Evolutionary conservation across 768 basidiomycete genomes (phyloP), one percentile per base, ranked within the genome.

Genomic region (Kwoniella mangroviensis): DNA sequence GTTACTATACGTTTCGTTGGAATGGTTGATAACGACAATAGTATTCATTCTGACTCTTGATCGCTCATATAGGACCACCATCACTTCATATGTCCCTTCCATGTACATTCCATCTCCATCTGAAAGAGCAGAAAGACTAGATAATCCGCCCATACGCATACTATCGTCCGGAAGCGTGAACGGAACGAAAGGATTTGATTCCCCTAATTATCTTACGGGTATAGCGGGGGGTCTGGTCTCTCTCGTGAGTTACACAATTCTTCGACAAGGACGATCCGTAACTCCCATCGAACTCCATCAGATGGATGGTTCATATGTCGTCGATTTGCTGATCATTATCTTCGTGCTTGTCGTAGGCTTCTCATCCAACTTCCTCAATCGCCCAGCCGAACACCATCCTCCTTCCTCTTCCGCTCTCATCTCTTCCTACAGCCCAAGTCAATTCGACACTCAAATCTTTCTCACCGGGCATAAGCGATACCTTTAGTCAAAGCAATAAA

Each of bases 201-300:
- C 68, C 21, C 77, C 77, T 2, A 79, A 79, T 64, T 76, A 79
- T 58, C 40, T 75, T 13, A 79, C 77, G 11, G 77, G 77, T n/a
- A n/a, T 76, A 17, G 68, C 71, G 5, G 77, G 62, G 12, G 75
- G 73, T 61, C 59, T 79, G 26, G 60, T 68, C n/a, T 69, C 75
- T 17, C 22, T 70, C 19, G 75, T 77, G 42, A 63, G 73, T 70
- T 7, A 34, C 1, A 34, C 3, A 0, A 34, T 34, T 34, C 34
- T 34, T 34, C 34, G 34, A 34, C 34, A 34, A 34, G 34, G 0
- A 34, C 34, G 34, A 1, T 34, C 6, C 0, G 9, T 34, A 34
- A 0, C 34, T 34, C 34, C 1, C 34, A 0, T 1, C 34, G 4
- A 7, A 7, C 34, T 34, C 34, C 34, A 34, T 34, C n/a, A n/a